Base-by-base conservation (phyloP, 306 rosid species). In the Begonia fuchsioides region DNA sequence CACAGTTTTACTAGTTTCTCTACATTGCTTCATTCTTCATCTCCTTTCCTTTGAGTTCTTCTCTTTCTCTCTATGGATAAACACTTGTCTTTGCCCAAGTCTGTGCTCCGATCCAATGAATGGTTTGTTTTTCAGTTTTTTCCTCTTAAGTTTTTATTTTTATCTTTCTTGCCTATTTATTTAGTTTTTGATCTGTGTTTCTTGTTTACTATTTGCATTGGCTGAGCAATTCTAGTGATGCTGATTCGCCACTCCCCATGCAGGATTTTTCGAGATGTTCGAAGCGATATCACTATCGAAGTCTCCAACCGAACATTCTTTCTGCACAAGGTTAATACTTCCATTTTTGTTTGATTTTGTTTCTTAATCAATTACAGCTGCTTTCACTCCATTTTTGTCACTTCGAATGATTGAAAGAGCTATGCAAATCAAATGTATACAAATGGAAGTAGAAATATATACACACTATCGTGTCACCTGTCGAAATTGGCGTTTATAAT, bases 181-280 rank as follows among this genome's bases (percentile, higher is more conserved):
- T 20, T 20, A 20, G 3, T 20, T 2, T 20, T 20, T 20, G 32
- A 20, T 20, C 32, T 26, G 35, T 26, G 5, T 26, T 26, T 0
- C 35, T 26, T 26, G 7, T 26, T 26, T 26, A 26, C 35, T 26
- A 26, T 26, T 26, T 1, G 8, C 7, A 3, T 1, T 26, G 35
- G n/a, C n/a, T n/a, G n/a, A n/a, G n/a, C 35, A 26, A 4, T 26
- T 26, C 35, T 26, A 26, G 3, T 26, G 35, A 26, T 26, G 35
- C 35, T 79, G 50, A 62, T 62, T 60, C 44, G 44, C 54, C 53
- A 32, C 52, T 51, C 18, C 63, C 62, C 19, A 15, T 76, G 77
- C 43, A 92, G 99, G 99, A 92, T 92, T 63, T 92, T 92, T 61
- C 94, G 93, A 8, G 99, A 92, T 71, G 94, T 92, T 64, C 96